Conservation (phyloP, 2,329 filamentous ascomycete species). For the Ophiobolus disseminans region DNA sequence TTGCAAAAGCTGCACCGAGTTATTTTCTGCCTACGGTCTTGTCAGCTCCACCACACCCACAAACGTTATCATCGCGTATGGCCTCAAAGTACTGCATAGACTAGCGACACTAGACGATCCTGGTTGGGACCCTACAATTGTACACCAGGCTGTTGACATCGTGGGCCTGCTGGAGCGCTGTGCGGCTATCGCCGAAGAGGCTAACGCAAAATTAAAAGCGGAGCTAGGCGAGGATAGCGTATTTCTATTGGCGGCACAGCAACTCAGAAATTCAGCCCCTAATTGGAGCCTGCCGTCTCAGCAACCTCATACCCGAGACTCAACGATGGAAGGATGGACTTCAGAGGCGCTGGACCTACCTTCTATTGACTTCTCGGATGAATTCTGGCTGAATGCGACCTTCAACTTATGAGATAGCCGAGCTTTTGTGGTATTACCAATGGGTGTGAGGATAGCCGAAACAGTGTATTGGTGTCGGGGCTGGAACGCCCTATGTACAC, state of each 20-base stretch:
- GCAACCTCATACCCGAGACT: no score
- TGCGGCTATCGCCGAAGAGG: constrained; percentile 12
- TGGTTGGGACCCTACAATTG: constrained; percentile 22
- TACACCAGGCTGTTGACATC: constrained; percentile 14
- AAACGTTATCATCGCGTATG: constrained; percentile 21
- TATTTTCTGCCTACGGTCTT: constrained; percentile 15
- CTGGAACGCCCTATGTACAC: no score
- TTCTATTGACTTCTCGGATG: constrained; percentile 24
- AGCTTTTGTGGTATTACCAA: no score
- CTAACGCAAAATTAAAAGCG: constrained; percentile 11
- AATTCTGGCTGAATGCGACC: constrained; percentile 21
- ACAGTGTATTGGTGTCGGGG: no score
- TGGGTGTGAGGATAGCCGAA: no score
- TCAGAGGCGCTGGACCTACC: no score
- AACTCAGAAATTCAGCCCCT: constrained; percentile 16
- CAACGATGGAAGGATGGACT: constrained; percentile 11
- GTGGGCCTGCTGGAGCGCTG: constrained; percentile 15
- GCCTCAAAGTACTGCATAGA: constrained; percentile 18
- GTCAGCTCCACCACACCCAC: constrained; percentile 10
- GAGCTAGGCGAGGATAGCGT: constrained; percentile 24
- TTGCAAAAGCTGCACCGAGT: constrained; percentile 19
- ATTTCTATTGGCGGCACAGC: constrained; percentile 18
- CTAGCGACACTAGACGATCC: constrained; percentile 18
- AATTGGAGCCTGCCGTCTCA: no score
- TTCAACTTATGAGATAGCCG: constrained; percentile 16